Conservation (phyloP, 768 basidiomycete species). For the Lyophyllum decastes region DNA sequence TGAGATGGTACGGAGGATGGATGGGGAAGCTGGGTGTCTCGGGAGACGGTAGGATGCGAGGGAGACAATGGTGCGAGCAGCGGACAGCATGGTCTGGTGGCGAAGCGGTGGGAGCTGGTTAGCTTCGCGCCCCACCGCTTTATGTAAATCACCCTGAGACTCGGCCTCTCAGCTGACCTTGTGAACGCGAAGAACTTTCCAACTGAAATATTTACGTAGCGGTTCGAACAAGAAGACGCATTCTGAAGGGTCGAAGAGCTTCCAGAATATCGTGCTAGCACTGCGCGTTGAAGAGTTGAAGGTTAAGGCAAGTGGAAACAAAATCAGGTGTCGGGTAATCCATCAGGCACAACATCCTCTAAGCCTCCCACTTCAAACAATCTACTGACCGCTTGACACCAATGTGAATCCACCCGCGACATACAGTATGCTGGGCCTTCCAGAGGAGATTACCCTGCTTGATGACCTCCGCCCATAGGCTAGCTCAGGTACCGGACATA, state of each 20-base stretch:
- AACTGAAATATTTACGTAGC: neutral
- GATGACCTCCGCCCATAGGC: conserved; percentile 62
- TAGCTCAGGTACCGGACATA: conserved; percentile 25
- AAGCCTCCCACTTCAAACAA: too few relatives aligned
- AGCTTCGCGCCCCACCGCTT: neutral
- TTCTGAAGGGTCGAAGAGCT: neutral
- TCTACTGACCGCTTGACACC: too few relatives aligned
- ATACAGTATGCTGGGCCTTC: too few relatives aligned
- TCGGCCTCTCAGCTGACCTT: neutral
- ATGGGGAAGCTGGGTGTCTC: neutral
- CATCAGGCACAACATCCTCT: too few relatives aligned
- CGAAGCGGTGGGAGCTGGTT: neutral
- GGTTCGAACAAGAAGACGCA: neutral
- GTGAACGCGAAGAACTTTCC: neutral
- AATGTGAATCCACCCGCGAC: too few relatives aligned
- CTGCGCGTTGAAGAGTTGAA: too few relatives aligned
- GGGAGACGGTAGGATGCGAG: neutral
- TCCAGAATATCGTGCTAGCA: too few relatives aligned
- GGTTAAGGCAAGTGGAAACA: too few relatives aligned
- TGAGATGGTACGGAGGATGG: neutral
- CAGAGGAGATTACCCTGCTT: conserved; percentile 50
- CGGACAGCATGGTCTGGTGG: neutral
- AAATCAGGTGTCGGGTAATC: neutral
- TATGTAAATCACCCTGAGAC: neutral
- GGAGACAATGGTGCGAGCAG: neutral